Evolutionary conservation across 148 eudicot species (phyloP), one percentile per base, ranked within the genome.

Genomic region (Fallopia convolvulus): DNA sequence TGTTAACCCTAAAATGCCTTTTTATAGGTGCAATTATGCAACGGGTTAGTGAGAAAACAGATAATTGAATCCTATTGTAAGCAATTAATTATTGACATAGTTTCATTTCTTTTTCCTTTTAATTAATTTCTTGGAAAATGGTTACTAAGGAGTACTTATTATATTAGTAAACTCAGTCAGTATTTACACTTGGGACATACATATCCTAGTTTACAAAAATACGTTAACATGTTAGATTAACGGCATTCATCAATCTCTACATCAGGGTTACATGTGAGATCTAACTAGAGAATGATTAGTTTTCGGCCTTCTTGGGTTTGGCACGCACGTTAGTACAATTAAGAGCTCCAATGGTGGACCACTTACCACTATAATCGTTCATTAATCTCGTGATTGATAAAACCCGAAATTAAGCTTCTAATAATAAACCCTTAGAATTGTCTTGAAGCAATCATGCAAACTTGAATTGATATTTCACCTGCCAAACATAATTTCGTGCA

Each of bases 381-480:
- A 18, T 21, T 26, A 15, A 70, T 10, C 44, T 48, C 49, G 40
- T 52, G 40, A 20, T 76, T 0, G 15, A 73, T 2, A 5, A 73
- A 49, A 14, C 18, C 20, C 33, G 36, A 46, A 5, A 46, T 71
- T 41, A 71, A 73, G 33, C 36, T 33, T 40, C 55, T 9, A 18
- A 21, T n/a, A 40, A 75, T 66, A 65, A 65, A 32, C 40, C 70
- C 79, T n/a, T 68, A 39, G 32, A 78, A 78, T 81, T 77, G 77
- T 76, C 61, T 70, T 77, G 72, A 26, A 58, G 85, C 40, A 65
- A 30, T 65, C 70, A 65, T 58, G 30, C 65, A 65, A 20, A 8
- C 12, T 65, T 65, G 70, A 80, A 76, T 70, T 85, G 88, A 85
- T 80, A 20, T 78, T 80, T 40, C 81, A 81, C 76, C 85, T 20